Evolutionary conservation across 164 flowering plant genomes (phyloP), one percentile per base, ranked within the genome.

Genomic region (Nymphaea colorata): DNA sequence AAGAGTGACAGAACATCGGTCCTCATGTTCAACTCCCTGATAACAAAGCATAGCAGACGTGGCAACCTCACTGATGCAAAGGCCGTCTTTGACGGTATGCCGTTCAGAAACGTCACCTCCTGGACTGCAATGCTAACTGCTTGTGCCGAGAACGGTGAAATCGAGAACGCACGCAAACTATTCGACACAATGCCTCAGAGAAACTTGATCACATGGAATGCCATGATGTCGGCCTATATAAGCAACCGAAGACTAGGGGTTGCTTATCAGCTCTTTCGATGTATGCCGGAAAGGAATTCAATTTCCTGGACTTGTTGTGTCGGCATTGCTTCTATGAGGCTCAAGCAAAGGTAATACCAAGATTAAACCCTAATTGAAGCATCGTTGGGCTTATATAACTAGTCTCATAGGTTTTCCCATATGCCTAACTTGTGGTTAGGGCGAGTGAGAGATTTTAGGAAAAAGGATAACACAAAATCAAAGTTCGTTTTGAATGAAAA

Each of bases 61-160:
- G 86, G 88, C 8, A 43, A 80, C 64, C 60, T 85, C 63, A 70
- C 63, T 18, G 81, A 67, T 41, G 83, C 88, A 0, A 84, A 79
- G 69, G 66, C 76, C 2, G 47, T 84, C 17, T 84, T 85, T 68
- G 41, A 64, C 18, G 71, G 80, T 4, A 81, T 83, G 82, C 81
- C 81, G 2, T 14, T 36, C 17, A 85, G 72, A 68, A 73, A 70
- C 41, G 74, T 78, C 11, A 70, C 81, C 61, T 72, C 88, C 16
- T 83, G 80, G 79, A 82, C 85, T 2, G 84, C 88, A 10, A 73
- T 85, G 82, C 81, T 85, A 67, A 79, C 86, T 0, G 86, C 78
- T 0, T 82, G 79, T 44, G 76, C 82, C 0, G 67, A 76, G 44
- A 85, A 85, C 67, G 80, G 81, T 36, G 59, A 75, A 42, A 61